Evolutionary conservation across 139 green algal species (phyloP).

Genomic region (Micractinium conductrix): DNA sequence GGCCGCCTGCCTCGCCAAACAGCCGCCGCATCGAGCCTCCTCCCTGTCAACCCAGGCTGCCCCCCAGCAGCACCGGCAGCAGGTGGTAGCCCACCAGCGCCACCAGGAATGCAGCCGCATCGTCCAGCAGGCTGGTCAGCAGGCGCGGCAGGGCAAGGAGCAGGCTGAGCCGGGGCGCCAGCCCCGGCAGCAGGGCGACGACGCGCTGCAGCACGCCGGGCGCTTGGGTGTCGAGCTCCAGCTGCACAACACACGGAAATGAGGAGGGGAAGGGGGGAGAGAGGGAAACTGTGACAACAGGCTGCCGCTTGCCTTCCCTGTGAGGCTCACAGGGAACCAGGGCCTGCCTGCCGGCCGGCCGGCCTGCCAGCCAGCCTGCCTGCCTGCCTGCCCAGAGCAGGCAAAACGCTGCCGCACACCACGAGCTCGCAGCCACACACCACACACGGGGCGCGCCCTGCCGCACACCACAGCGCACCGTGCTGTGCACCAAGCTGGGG

Average conservation of each 20-base stretch:
- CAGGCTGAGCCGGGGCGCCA: conserved; percentile 1
- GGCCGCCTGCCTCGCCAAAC: no score
- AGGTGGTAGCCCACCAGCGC: conserved; percentile 12
- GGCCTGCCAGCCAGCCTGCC: no score
- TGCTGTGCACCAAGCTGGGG: conserved; percentile 19
- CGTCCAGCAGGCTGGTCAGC: conserved; percentile 20
- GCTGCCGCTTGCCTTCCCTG: background rate
- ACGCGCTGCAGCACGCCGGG: conserved; percentile 16
- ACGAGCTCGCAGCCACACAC: background rate
- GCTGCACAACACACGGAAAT: no score
- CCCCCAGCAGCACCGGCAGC: conserved; percentile 14
- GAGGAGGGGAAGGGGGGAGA: background rate
- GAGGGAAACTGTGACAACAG: background rate
- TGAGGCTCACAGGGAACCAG: background rate
- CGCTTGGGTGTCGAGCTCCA: conserved; percentile 14
- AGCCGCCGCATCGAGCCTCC: no score
- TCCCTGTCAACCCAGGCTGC: no score
- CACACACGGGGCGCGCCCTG: no score
- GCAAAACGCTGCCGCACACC: no score
- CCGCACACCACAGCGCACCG: background rate
- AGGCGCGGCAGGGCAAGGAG: background rate
- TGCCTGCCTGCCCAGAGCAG: no score
- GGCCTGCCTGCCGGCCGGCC: background rate
- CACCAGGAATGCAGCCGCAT: conserved; percentile 14
- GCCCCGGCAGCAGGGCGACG: conserved; percentile 1